These are phyloP conservation scores for Trypanosoma vivax DNA, from an alignment of 208 protist genomes.

Conservation along the genomic window DNA sequence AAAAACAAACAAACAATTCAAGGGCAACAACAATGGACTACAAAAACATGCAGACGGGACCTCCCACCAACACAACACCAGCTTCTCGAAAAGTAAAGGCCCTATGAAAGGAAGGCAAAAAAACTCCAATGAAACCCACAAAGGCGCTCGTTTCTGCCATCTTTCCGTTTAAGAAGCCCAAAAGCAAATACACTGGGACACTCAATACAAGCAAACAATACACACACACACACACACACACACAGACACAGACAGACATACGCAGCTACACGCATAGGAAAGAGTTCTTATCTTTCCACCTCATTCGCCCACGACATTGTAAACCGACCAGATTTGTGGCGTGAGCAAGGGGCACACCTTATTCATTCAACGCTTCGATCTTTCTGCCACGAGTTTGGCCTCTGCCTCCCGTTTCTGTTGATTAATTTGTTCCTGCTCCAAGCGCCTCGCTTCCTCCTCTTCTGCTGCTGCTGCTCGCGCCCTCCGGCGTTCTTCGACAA, in stretches of 20 bases:
- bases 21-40: no score
- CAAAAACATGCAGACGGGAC: background rate
- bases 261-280: no score
- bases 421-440: conserved; percentile 20
- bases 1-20: no score
- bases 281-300: no score
- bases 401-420: conserved; percentile 24
- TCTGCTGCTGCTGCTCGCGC: conserved; percentile 13
- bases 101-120: background rate
- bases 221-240: background rate
- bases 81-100: background rate
- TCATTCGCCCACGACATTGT: no score
- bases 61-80: background rate
- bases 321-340: background rate
- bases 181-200: background rate
- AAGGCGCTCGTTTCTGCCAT: background rate
- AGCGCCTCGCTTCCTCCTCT: conserved; percentile 24
- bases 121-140: conserved; percentile 1
- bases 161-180: background rate
- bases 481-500: conserved; percentile 42
- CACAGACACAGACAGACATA: conserved; percentile 1
- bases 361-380: conserved; percentile 6
- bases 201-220: background rate
- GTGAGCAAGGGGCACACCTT: background rate
- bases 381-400: conserved; percentile 35